Evolutionary conservation across 2,329 filamentous ascomycete genomes (phyloP), one percentile per base, ranked within the genome.

Genomic region (Colletotrichum eleusines): DNA sequence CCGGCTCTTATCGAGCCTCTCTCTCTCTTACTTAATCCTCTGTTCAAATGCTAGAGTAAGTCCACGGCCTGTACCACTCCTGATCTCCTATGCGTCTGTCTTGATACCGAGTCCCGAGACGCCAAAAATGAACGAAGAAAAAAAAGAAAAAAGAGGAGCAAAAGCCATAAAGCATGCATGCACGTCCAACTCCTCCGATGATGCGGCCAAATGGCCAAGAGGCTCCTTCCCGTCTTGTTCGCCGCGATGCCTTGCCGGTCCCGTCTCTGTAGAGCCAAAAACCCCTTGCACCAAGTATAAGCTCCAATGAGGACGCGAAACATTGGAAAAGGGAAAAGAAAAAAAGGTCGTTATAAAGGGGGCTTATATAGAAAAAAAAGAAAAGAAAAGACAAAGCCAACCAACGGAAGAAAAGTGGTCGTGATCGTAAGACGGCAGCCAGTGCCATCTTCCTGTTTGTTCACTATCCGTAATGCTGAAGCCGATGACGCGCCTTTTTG

Each of bases 351-450:
- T 20, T 23, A n/a, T 9, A 4, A 35, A 9, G 2, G 18, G 40
- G 44, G 1, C 23, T 48, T 26, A 11, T n/a, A 1, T 20, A 16
- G 12, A 46, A 50, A 48, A 46, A 20, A 8, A 8, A 53, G 18
- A 59, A 53, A 33, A 51, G 33, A 14, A 1, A 5, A 5, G 9
- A 12, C 51, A n/a, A 2, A 31, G 16, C 20, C 20, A 20, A 5
- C 9, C 12, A 7, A 35, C 31, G 40, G 16, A 14, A 38, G 16
- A 44, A 63, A 58, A 16, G 33, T 26, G 23, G 63, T 55, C 48
- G 26, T 66, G 18, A 66, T 70, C 48, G 35, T 70, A 23, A 66
- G 63, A 42, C 23, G 63, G 55, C 63, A 66, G n/a, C 63, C 67
- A 70, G 67, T 70, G 67, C 63, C 55, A 31, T 53, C 40, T n/a